These are phyloP conservation scores for Crithidia fasciculata DNA, from an alignment of 208 protist genomes.

Conservation along the genomic window DNA sequence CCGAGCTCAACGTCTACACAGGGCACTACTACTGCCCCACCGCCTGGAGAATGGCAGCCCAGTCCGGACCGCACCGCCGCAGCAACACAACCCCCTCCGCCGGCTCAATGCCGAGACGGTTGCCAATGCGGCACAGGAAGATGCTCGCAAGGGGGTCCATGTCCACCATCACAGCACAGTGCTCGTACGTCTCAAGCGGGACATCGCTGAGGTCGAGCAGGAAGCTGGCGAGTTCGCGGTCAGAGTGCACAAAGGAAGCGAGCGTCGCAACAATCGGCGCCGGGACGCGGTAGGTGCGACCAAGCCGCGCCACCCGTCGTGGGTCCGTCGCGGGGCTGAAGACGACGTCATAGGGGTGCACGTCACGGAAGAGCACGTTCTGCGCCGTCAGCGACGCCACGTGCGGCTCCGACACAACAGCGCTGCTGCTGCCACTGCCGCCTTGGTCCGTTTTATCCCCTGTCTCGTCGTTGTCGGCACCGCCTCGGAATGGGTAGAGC, in stretches of 20 bases:
- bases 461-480: constrained; percentile 11
- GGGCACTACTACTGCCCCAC: constrained; percentile 2
- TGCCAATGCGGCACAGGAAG: constrained; percentile 75
- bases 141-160: constrained; percentile 71
- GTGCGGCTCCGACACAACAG: not conserved
- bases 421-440: not conserved
- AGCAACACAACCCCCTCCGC: constrained; percentile 58
- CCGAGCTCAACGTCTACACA: too few species aligned
- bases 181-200: constrained; percentile 67
- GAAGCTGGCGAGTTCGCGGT: constrained; percentile 67
- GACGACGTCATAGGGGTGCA: constrained; percentile 68
- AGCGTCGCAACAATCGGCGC: constrained; percentile 63
- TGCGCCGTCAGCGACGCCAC: constrained; percentile 16
- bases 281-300: constrained; percentile 64
- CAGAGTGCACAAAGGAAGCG: constrained; percentile 43
- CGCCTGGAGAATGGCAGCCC: constrained; percentile 55
- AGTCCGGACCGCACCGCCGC: constrained; percentile 56
- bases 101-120: constrained; percentile 63
- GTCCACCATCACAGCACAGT: constrained; percentile 62
- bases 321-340: constrained; percentile 70
- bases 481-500: constrained; percentile 63
- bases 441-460: not conserved
- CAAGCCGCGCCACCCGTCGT: constrained; percentile 44
- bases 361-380: constrained; percentile 49
- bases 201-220: constrained; percentile 71